Conservation (phyloP, 345 rosid species). For the Eucalyptus marginata region DNA sequence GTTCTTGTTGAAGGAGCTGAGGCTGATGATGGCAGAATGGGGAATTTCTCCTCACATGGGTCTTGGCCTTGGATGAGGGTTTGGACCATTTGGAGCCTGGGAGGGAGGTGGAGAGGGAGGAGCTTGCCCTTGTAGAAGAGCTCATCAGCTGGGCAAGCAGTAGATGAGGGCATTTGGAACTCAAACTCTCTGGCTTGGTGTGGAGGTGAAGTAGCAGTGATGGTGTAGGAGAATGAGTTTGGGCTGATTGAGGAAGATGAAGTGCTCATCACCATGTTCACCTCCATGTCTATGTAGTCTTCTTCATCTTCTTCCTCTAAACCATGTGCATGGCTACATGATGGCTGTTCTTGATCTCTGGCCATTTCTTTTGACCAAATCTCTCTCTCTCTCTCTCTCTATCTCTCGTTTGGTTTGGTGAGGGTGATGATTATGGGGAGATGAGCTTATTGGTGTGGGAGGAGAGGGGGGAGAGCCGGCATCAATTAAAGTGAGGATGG, state of each 20-base stretch:
- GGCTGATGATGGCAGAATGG: neutral
- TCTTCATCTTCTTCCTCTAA: constrained; percentile 6
- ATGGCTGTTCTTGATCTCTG: neutral
- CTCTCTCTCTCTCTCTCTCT: neutral
- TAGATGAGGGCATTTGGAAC: constrained; percentile 56
- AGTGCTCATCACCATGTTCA: constrained; percentile 8
- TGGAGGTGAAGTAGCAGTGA: constrained; percentile 42
- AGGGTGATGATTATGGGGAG: neutral
- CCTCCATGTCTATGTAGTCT: constrained; percentile 71
- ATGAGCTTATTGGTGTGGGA: neutral
- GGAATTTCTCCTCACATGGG: constrained; percentile 7
- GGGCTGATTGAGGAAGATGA: constrained; percentile 28
- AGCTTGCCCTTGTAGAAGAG: constrained; percentile 94
- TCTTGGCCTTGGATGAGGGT: constrained; percentile 2
- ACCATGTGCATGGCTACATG: neutral
- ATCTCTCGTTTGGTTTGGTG: neutral
- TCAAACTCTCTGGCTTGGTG: constrained; percentile 71
- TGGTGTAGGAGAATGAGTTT: neutral
- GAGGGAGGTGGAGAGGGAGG: constrained; percentile 93
- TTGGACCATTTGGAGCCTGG: constrained; percentile 67
- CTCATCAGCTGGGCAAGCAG: constrained; percentile 70
- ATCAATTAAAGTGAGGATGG: neutral
- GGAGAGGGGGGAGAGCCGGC: neutral
- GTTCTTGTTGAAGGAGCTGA: neutral
- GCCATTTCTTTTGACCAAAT: constrained; percentile 1